A percentile compares a stretch with the other conserved stretches of the same genome.
Evolutionary conservation across 768 basidiomycete genomes (phyloP).

Genomic region (Porphyrellus cyaneotinctus): DNA sequence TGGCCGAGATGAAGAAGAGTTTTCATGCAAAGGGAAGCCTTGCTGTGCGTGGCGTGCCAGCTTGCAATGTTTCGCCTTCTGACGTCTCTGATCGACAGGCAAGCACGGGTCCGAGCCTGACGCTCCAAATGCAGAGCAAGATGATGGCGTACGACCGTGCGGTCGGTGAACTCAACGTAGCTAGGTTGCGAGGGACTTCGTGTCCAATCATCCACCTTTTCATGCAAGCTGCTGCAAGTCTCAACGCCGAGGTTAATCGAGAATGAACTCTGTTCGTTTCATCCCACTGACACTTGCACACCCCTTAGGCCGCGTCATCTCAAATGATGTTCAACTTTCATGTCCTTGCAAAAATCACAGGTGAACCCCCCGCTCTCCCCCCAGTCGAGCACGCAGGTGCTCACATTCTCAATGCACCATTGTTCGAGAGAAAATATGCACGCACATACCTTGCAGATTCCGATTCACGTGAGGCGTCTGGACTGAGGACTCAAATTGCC

Average conservation of each 20-base stretch:
- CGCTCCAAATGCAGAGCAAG: slow-evolving; percentile 81
- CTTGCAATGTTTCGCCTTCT: neutral
- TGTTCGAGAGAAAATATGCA: slow-evolving; percentile 82
- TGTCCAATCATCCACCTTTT: slow-evolving; percentile 74
- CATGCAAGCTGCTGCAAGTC: slow-evolving; percentile 59
- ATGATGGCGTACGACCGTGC: slow-evolving; percentile 96
- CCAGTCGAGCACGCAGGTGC: slow-evolving; percentile 76
- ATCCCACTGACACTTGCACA: slow-evolving; percentile 4
- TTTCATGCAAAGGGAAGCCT: slow-evolving; percentile 54
- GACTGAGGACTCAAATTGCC: slow-evolving; percentile 69
- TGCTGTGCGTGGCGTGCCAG: slow-evolving; percentile 37
- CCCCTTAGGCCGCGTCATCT: slow-evolving; percentile 42
- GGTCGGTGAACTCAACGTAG: slow-evolving; percentile 70
- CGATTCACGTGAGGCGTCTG: slow-evolving; percentile 61
- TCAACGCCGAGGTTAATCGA: slow-evolving; percentile 49
- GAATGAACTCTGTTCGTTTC: neutral
- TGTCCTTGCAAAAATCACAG: slow-evolving; percentile 70
- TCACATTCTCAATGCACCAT: slow-evolving; percentile 74
- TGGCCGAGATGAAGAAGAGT: slow-evolving; percentile 60
- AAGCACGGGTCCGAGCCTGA: slow-evolving; percentile 51
- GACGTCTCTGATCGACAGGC: slow-evolving; percentile 27
- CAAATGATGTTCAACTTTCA: slow-evolving; percentile 72
- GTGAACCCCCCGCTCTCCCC: slow-evolving; percentile 70
- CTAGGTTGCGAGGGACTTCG: slow-evolving; percentile 65
- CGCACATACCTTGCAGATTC: slow-evolving; percentile 65